Conservation (phyloP, 2,329 filamentous ascomycete species). For the Fusarium burgessii region DNA sequence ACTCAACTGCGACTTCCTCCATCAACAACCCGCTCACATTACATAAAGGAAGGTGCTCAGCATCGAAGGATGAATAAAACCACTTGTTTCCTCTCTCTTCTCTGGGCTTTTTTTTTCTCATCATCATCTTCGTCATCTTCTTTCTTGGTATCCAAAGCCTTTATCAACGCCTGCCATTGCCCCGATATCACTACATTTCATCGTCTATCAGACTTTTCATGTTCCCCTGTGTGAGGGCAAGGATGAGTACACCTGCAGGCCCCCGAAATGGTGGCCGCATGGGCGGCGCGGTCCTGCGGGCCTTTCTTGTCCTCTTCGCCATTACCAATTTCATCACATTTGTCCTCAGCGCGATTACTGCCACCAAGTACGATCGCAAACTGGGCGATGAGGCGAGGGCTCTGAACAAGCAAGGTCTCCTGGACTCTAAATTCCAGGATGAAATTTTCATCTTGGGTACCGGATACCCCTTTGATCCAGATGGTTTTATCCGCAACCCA, state of each 20-base stretch:
- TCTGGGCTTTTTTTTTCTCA: conserved; percentile 9
- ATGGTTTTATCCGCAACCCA: not conserved
- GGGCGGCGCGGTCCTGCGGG: conserved; percentile 23
- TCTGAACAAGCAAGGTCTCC: too few relatives aligned
- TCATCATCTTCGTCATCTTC: not conserved
- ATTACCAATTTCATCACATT: conserved; percentile 40
- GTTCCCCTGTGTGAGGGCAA: not conserved
- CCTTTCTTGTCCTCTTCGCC: conserved; percentile 37
- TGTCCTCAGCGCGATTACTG: conserved; percentile 28
- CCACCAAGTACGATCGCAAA: not conserved
- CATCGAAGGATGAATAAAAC: conserved; percentile 11
- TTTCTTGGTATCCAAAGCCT: conserved; percentile 6
- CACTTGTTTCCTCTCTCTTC: not conserved
- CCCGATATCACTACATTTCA: not conserved
- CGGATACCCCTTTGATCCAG: too few relatives aligned
- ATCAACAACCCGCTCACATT: not conserved
- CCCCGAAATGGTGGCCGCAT: not conserved
- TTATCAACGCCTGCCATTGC: not conserved
- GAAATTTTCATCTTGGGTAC: too few relatives aligned
- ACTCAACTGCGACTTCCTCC: conserved; percentile 14
- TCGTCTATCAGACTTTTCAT: not conserved
- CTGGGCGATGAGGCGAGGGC: not conserved
- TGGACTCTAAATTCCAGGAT: too few relatives aligned
- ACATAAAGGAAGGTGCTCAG: conserved; percentile 18
- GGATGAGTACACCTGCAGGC: conserved; percentile 8